Percentiles rank a stretch among this genome's conserved stretches.
These are phyloP conservation scores for Diplodia mutila DNA, from an alignment of 2,329 filamentous ascomycete species.

Conservation along the genomic window DNA sequence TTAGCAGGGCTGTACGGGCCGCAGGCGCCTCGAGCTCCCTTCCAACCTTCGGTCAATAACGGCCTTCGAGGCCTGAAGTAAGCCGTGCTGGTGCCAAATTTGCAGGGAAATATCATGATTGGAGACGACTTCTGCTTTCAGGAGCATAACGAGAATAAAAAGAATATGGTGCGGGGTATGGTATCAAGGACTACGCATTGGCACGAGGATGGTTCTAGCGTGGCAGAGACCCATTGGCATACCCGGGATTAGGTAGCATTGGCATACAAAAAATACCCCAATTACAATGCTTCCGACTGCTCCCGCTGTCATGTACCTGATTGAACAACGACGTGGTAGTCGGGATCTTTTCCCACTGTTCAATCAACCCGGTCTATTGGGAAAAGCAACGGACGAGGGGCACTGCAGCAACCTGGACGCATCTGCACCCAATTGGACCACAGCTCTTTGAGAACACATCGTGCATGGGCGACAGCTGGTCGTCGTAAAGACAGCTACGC, in stretches of 20 bases:
- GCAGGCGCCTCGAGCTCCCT: neutral
- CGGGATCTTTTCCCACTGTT: constrained; percentile 3
- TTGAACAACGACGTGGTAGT: neutral
- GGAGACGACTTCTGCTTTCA: neutral
- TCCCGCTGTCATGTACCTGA: neutral
- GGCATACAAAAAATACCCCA: constrained; percentile 22
- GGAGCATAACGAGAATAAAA: constrained; percentile 12
- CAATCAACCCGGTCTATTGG: constrained; percentile 6
- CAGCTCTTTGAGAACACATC: neutral
- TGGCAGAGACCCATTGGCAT: constrained; percentile 25
- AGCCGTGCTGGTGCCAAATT: neutral
- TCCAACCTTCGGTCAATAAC: constrained; percentile 2
- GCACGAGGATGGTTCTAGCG: constrained; percentile 23
- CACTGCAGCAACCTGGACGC: neutral
- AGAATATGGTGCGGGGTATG: constrained; percentile 18
- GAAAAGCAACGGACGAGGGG: neutral
- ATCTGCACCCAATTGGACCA: constrained; percentile 1
- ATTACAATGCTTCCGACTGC: constrained; percentile 13
- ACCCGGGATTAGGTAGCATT: constrained; percentile 15
- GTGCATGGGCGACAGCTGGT: neutral
- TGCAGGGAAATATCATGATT: neutral
- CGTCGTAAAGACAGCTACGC: neutral
- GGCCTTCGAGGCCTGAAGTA: neutral
- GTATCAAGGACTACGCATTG: constrained; percentile 5
- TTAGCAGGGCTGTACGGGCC: neutral